These are phyloP conservation scores for Leucogyrophana mollusca DNA, from an alignment of 768 basidiomycete genomes.

Conservation along the genomic window DNA sequence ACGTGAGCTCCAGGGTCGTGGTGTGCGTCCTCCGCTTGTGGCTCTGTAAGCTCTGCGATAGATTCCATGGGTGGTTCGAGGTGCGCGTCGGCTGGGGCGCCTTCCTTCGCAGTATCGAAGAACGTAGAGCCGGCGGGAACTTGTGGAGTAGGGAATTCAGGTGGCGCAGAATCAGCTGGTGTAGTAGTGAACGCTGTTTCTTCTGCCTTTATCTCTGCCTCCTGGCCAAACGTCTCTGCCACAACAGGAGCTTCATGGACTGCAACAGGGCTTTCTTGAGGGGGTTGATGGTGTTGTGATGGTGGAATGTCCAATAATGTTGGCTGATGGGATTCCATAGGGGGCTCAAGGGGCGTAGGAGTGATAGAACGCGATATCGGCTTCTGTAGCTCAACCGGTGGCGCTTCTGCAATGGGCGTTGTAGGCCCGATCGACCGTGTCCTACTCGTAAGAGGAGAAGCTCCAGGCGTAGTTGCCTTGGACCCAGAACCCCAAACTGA, in stretches of 20 bases:
- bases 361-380: not conserved
- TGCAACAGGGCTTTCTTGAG: too few species aligned
- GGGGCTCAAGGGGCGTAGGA: too few species aligned
- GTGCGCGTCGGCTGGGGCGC: too few species aligned
- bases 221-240: too few species aligned
- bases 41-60: constrained; percentile 5
- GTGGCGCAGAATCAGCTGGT: constrained; percentile 26
- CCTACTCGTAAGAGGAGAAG: constrained; percentile 23
- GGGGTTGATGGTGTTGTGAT: too few species aligned
- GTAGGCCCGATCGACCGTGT: constrained; percentile 21
- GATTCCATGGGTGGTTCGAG: constrained; percentile 2
- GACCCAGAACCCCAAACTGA: constrained; percentile 48
- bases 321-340: too few species aligned
- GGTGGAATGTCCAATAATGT: too few species aligned
- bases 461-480: constrained; percentile 25
- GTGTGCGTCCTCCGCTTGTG: not conserved
- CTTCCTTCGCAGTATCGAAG: too few species aligned
- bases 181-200: constrained; percentile 14
- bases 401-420: constrained; percentile 17
- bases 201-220: too few species aligned
- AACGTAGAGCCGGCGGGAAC: not conserved
- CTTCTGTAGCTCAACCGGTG: constrained; percentile 6
- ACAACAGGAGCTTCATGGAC: too few species aligned
- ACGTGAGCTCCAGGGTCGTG: too few species aligned
- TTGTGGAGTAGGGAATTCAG: constrained; percentile 10